Conservation (phyloP, 345 rosid genomes). For the Reutealis trisperma region DNA sequence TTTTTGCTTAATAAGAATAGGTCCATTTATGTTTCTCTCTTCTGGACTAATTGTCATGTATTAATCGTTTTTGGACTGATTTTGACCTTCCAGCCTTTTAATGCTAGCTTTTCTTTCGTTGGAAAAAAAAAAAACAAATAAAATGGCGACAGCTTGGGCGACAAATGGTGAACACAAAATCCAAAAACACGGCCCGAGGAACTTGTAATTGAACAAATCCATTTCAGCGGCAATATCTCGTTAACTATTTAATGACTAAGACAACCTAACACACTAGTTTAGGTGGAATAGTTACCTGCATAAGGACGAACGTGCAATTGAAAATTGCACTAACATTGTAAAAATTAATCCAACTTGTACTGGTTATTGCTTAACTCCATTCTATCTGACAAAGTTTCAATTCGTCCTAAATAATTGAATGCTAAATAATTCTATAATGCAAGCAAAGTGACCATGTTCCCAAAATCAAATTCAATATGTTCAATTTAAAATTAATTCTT, state of each 20-base stretch:
- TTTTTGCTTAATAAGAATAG: too few species aligned
- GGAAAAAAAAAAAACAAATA: too few species aligned
- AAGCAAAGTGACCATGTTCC: too few species aligned
- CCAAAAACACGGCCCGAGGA: slow-evolving; percentile 23
- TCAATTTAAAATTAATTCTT: too few species aligned
- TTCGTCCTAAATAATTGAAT: too few species aligned
- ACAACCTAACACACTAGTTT: slow-evolving; percentile 19
- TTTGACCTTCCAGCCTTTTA: too few species aligned
- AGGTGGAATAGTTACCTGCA: slow-evolving; percentile 6
- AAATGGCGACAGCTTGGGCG: background rate
- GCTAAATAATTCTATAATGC: too few species aligned
- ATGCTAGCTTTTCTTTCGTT: too few species aligned
- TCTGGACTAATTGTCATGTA: too few species aligned
- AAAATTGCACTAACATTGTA: background rate
- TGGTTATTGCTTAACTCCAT: background rate
- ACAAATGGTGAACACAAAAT: slow-evolving; percentile 1
- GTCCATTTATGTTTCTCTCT: too few species aligned
- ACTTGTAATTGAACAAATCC: slow-evolving; percentile 4
- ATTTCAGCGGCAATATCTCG: background rate
- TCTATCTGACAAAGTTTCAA: background rate
- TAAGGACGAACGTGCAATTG: background rate
- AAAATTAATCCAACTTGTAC: background rate
- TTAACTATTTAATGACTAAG: background rate
- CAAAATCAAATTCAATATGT: too few species aligned
- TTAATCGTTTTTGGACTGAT: too few species aligned